A percentile compares a stretch with the other conserved stretches of the same genome.
Evolutionary conservation across 2,329 filamentous ascomycete genomes (phyloP).

Genomic region (Colletotrichum sp.): DNA sequence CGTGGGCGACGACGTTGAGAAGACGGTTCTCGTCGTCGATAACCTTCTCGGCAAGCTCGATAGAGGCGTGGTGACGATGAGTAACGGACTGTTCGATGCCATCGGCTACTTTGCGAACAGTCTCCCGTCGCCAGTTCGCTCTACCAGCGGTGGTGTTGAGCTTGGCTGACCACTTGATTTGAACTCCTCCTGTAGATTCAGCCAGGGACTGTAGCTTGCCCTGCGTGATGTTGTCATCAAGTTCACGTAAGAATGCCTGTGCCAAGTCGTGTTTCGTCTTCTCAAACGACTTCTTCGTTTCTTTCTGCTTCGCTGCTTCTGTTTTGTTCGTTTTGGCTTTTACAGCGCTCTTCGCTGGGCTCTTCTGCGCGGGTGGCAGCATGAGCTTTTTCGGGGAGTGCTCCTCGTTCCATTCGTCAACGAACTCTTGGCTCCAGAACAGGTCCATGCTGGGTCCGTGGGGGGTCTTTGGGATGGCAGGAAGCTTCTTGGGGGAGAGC

Average conservation of each 20-base stretch:
- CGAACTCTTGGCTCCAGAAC: constrained; percentile 64
- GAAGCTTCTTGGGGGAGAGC: constrained; percentile 35
- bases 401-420: constrained; percentile 69
- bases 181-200: constrained; percentile 70
- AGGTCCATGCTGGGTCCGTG: constrained; percentile 58
- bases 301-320: constrained; percentile 33
- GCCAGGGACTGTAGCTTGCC: constrained; percentile 65
- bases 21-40: constrained; percentile 80
- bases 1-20: constrained; percentile 91
- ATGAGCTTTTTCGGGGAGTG: constrained; percentile 56
- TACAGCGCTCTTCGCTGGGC: constrained; percentile 27
- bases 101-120: constrained; percentile 37
- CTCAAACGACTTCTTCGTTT: constrained; percentile 67
- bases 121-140: constrained; percentile 74
- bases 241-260: constrained; percentile 66
- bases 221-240: constrained; percentile 69
- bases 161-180: constrained; percentile 77
- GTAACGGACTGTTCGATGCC: constrained; percentile 29
- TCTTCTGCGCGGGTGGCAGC: constrained; percentile 27
- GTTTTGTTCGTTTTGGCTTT: constrained; percentile 26
- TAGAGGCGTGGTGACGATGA: constrained; percentile 70
- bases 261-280: constrained; percentile 67
- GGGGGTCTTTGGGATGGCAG: constrained; percentile 56
- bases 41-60: constrained; percentile 89
- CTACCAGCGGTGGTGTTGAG: constrained; percentile 81